Evolutionary conservation across 73 alveolate species (phyloP).

Genomic region (Stentor coeruleus): DNA sequence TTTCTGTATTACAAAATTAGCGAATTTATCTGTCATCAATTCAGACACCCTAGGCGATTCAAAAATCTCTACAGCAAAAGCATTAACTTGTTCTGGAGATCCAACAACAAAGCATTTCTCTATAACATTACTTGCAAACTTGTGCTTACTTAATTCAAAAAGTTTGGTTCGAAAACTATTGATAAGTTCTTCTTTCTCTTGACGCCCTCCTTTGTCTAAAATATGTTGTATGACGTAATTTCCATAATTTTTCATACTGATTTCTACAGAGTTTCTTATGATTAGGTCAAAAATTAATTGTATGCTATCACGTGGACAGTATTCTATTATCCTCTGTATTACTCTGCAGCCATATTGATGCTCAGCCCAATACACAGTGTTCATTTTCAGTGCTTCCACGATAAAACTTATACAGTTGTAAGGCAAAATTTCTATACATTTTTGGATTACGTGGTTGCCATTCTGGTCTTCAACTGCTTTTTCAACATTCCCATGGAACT

Average conservation of each 20-base stretch:
- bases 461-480: constrained; percentile 88
- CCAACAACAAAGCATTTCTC: constrained; percentile 66
- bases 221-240: constrained; percentile 90
- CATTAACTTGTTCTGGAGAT: constrained; percentile 33
- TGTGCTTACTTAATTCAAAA: constrained; percentile 52
- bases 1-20: constrained; percentile 88
- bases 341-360: constrained; percentile 95
- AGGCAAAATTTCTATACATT: constrained; percentile 78
- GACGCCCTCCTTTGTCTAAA: constrained; percentile 74
- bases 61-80: constrained; percentile 57
- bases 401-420: constrained; percentile 57
- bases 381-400: constrained; percentile 58
- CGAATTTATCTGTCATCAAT: constrained; percentile 84
- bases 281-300: neutral
- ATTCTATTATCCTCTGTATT: constrained; percentile 80
- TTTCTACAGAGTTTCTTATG: constrained; percentile 22
- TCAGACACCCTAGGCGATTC: constrained; percentile 35
- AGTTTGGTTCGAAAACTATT: constrained; percentile 53
- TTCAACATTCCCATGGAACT: constrained; percentile 59
- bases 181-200: constrained; percentile 63
- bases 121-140: constrained; percentile 70
- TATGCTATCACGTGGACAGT: constrained; percentile 39
- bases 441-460: constrained; percentile 96
- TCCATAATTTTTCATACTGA: constrained; percentile 55
- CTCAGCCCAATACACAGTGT: constrained; percentile 55